Evolutionary conservation across 805 yeast genomes (phyloP), one percentile per base, ranked within the genome.

Genomic region (Pichia nakasei): DNA sequence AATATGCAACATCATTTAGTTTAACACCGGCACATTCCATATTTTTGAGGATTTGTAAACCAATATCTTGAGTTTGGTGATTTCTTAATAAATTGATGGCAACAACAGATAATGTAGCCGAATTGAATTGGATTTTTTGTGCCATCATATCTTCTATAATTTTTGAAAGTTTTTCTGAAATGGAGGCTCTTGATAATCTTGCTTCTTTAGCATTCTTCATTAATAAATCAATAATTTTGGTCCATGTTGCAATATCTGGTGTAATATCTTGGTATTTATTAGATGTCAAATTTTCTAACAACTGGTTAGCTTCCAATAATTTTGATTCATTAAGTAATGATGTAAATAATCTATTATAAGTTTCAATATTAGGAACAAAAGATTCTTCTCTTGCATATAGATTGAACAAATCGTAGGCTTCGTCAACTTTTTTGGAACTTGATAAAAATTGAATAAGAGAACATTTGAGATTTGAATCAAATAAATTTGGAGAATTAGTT

Each of bases 191-290:
- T 4, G 62, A 50, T n/a, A 63, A 58, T 11, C 59, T 57, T 9
- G 77, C 70, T 2, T 61, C 53, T 46, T 63, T 77, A 31, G 70
- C 65, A n/a, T 62, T 63, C 55, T 75, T 76, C 62, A 80, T 67
- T 49, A 71, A 66, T 42, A 70, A 60, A 52, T 80, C 79, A 42
- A 81, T 67, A 21, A 80, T 61, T 31, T 74, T 70, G 4, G 88
- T 73, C 60, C 76, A 76, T 2, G 89, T 80, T 17, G 77, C 77
- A 38, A 77, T 67, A 56, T 79, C 85, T 22, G 82, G 82, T 32
- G 66, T 53, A 21, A 80, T 58, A 3, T 63, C 56, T 22, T 63
- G 46, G 27, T 57, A 57, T 7, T 47, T 38, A 7, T 37, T 22
- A 3, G 46, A 22, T 3, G 56, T 22, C 76, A 80, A 72, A 46